Percentiles rank a stretch among this genome's conserved stretches.
phyloP scores from a whole-genome alignment of 441 rosid species.

The Mallotus repandus region DNA sequence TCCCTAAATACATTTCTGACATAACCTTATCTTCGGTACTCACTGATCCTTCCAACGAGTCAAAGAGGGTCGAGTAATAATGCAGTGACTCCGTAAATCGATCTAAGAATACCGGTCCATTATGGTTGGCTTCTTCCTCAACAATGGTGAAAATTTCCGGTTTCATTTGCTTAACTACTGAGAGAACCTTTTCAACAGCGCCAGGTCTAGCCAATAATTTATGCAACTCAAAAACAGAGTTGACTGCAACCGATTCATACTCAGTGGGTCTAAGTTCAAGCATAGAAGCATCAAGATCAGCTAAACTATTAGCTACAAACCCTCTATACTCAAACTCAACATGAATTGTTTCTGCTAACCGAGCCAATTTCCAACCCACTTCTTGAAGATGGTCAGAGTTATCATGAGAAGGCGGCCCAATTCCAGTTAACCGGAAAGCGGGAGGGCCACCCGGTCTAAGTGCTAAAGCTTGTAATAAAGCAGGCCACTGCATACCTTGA shows the following conservation, averaged over 20 bases:
- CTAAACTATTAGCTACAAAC: slow-evolving; percentile 66
- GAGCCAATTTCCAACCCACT: slow-evolving; percentile 79
- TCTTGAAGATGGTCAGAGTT: slow-evolving; percentile 63
- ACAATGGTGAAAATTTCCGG: slow-evolving; percentile 79
- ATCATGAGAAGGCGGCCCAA: slow-evolving; percentile 70
- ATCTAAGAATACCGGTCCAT: slow-evolving; percentile 73
- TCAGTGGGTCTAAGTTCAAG: slow-evolving; percentile 58
- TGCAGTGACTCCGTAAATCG: slow-evolving; percentile 76
- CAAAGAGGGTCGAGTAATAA: slow-evolving; percentile 79
- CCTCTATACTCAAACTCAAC: slow-evolving; percentile 81
- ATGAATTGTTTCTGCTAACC: slow-evolving; percentile 64
- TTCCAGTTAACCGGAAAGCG: slow-evolving; percentile 68
- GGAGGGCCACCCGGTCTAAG: slow-evolving; percentile 81
- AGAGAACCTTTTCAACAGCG: slow-evolving; percentile 61
- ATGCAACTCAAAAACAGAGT: slow-evolving; percentile 85
- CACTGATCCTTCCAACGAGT: slow-evolving; percentile 70
- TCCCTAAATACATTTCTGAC: slow-evolving; percentile 76
- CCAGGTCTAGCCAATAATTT: slow-evolving; percentile 59
- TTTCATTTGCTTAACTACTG: slow-evolving; percentile 56
- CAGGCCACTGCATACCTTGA: slow-evolving; percentile 92
- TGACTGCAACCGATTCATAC: slow-evolving; percentile 73
- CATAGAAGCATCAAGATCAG: slow-evolving; percentile 79
- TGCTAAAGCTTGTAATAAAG: slow-evolving; percentile 77
- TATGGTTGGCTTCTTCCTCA: slow-evolving; percentile 91
- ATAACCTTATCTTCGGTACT: slow-evolving; percentile 44